phyloP scores from a whole-genome alignment of 108 stramenopile genomes.

The Nannochloropsis salina region DNA sequence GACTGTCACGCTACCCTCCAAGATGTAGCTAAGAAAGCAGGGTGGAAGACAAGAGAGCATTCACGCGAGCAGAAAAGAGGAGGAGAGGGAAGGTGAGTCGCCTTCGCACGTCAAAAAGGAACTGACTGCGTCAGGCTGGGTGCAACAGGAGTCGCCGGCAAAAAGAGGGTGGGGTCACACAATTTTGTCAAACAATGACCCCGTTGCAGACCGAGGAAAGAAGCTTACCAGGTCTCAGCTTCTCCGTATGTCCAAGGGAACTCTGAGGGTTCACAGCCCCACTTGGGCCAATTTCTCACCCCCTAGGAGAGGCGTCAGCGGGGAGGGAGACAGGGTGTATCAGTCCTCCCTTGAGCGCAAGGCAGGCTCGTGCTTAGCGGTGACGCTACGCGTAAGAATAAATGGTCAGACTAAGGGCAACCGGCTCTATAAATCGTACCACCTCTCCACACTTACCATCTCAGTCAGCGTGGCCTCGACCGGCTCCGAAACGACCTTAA shows the following conservation, averaged over 20 bases:
- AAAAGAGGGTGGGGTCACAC: too few relatives aligned
- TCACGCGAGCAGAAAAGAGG: too few relatives aligned
- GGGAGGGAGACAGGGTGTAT: background rate
- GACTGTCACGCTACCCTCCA: background rate
- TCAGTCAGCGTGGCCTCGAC: background rate
- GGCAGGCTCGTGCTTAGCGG: too few relatives aligned
- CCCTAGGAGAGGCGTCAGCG: background rate
- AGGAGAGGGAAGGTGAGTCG: too few relatives aligned
- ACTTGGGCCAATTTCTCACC: background rate
- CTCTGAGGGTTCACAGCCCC: background rate
- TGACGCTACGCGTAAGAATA: too few relatives aligned
- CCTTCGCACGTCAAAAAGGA: background rate
- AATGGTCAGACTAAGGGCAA: too few relatives aligned
- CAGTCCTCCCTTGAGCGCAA: too few relatives aligned
- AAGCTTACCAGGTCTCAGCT: background rate
- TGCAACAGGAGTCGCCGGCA: too few relatives aligned
- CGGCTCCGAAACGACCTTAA: background rate
- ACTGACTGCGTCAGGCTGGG: too few relatives aligned
- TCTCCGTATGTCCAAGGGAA: slow-evolving; percentile 1
- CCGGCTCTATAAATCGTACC: background rate
- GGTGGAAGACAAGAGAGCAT: background rate
- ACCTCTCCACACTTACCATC: background rate
- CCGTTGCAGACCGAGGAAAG: too few relatives aligned
- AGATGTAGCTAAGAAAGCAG: background rate
- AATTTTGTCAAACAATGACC: too few relatives aligned